A percentile compares a stretch with the other conserved stretches of the same genome.
Evolutionary conservation across 805 yeast genomes (phyloP).

Genomic region (Peterozyma xylosa): DNA sequence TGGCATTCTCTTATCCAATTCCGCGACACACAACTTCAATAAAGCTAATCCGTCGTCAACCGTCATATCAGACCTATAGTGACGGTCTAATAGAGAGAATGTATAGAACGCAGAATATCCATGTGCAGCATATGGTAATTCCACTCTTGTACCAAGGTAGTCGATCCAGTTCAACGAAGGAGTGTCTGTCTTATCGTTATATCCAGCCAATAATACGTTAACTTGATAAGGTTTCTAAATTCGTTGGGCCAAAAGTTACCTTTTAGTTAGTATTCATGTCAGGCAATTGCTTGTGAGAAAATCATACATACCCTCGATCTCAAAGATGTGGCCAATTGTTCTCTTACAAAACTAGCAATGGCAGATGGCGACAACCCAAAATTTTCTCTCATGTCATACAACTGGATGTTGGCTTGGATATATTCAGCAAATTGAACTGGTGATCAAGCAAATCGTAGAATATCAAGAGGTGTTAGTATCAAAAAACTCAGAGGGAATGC

Average conservation of each 20-base stretch:
- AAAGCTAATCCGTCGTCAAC: slow-evolving; percentile 73
- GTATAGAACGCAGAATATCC: slow-evolving; percentile 98
- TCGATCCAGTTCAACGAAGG: slow-evolving; percentile 86
- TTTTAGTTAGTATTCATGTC: too few relatives aligned
- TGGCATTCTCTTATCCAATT: slow-evolving; percentile 80
- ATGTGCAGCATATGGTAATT: slow-evolving; percentile 94
- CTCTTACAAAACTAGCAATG: slow-evolving; percentile 82
- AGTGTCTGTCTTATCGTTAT: slow-evolving; percentile 45
- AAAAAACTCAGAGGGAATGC: neutral
- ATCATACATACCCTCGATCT: slow-evolving; percentile 60
- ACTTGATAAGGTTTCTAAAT: slow-evolving; percentile 82
- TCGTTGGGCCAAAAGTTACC: neutral
- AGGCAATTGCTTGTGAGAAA: too few relatives aligned
- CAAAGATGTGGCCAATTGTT: slow-evolving; percentile 76
- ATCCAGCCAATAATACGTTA: slow-evolving; percentile 83
- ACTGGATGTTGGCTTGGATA: slow-evolving; percentile 85
- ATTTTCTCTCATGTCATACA: slow-evolving; percentile 80
- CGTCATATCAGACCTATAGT: slow-evolving; percentile 71
- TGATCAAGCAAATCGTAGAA: neutral
- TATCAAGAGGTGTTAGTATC: neutral
- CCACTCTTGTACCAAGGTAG: slow-evolving; percentile 86
- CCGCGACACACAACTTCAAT: slow-evolving; percentile 65
- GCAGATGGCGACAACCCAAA: slow-evolving; percentile 79
- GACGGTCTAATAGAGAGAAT: slow-evolving; percentile 83
- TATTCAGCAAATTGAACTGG: slow-evolving; percentile 85